Base-by-base conservation (phyloP, 73 alveolate species). In the Paramecium primaurelia region DNA sequence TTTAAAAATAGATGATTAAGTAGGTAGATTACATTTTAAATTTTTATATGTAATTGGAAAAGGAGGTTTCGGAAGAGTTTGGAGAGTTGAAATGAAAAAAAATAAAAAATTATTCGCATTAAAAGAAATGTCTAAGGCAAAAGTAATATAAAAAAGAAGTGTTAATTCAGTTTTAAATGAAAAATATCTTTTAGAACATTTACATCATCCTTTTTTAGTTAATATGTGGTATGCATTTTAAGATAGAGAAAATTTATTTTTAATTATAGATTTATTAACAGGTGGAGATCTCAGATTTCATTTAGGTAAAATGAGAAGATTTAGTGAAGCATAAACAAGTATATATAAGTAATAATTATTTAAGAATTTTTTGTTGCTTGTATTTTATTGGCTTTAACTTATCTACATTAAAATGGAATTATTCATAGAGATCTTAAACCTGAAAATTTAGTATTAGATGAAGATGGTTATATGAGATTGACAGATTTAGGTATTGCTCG, bases 401-500 rank as follows among this genome's bases (percentile, higher is more conserved):
- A 97, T 89, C 75, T 97, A 73, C 99, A 98, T 94, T 75, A 94
- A 11, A 97, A 97, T 69, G 96, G 96, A 22, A 96, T 98, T 18
- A 94, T 98, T 30, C 99, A 98, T 92, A 77, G 99, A 84, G 99
- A 98, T 92, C 95, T 98, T 4, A 98, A 97, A 84, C 99, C 99
- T 1, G 99, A 98, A 77, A 98, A 98, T 93, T 92, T 98, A 47
- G 99, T 98, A 45, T 87, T 98, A 91, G 99, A 97, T 86, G 85
- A 91, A n/a, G 93, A 93, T 44, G 99, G 99, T 18, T 97, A 97
- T 88, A 96, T 96, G 22, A 86, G 97, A 86, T 93, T 98, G 9
- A 97, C 99, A n/a, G 99, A 98, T 93, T 87, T 98, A 58, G 99
- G 99, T 16, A 97, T 98, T 26, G 99, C 99, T 0, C 93, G 99